phyloP scores from a whole-genome alignment of 2,329 filamentous ascomycete genomes.

The Metarhizium sp. region DNA sequence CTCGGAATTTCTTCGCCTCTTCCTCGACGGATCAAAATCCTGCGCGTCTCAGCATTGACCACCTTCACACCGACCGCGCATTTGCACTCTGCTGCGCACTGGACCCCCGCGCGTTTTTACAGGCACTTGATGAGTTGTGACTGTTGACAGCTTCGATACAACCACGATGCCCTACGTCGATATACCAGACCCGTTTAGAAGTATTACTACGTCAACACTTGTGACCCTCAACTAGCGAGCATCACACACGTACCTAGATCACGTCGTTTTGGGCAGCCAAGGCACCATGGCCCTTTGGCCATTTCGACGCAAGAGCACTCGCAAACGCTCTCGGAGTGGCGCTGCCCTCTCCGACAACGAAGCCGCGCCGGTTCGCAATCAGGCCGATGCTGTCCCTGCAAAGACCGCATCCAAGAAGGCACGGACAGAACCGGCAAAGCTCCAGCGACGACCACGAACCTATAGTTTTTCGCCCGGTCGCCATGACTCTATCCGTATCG shows the following conservation, averaged over 20 bases:
- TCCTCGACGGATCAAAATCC: not conserved
- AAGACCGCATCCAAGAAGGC: conserved; percentile 26
- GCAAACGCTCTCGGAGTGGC: conserved; percentile 45
- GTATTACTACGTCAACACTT: not conserved
- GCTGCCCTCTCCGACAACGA: conserved; percentile 46
- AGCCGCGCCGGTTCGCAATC: conserved; percentile 27
- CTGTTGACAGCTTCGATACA: not conserved
- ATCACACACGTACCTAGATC: not conserved
- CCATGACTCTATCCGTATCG: conserved; percentile 41
- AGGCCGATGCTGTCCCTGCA: conserved; percentile 20
- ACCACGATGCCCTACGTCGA: conserved; percentile 7
- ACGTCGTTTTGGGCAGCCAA: not conserved
- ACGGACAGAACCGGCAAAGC: conserved; percentile 36
- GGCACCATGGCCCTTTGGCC: conserved; percentile 69
- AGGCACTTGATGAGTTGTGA: conserved; percentile 1
- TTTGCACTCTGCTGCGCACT: not conserved
- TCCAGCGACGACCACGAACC: conserved; percentile 36
- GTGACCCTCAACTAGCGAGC: conserved; percentile 1
- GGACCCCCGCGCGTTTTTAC: not conserved
- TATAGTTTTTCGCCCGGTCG: conserved; percentile 57
- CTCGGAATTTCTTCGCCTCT: not conserved
- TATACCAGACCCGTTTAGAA: conserved; percentile 1
- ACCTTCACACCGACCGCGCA: not conserved
- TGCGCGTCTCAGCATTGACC: not conserved
- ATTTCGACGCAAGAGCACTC: conserved; percentile 66